Evolutionary conservation across 192 early-diverging fungal species (phyloP), one percentile per base, ranked within the genome.

Genomic region (Ambispora gerdemannii): DNA sequence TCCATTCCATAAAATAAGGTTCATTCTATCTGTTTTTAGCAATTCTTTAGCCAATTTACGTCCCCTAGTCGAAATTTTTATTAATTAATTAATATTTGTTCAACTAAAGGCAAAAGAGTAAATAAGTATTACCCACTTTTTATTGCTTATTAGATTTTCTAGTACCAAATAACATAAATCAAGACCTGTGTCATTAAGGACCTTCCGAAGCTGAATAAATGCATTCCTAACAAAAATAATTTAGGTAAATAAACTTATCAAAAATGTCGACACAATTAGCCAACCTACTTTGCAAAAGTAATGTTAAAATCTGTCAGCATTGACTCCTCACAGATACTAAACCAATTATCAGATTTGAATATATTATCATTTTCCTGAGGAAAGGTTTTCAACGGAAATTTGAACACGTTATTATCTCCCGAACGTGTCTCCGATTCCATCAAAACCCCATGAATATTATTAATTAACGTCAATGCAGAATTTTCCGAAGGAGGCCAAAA

Each of bases 1-100:
- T 2, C 76, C 81, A 67, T 87, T 87, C 85, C 81, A 84, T 34
- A 87, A 64, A 3, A 74, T 49, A 0, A 87, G 71, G 73, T 80
- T 78, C 60, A 75, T 77, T 13, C 74, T 58, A 10, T 82, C 74
- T 13, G 51, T 52, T 32, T 81, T 82, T 7, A 82, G 43, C 25
- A 82, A 64, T 1, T 70, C 75, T 59, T 83, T 82, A n/a, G 82
- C 81, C 51, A 80, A 43, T 50, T 77, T 81, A 13, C 80, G 75
- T 10, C 76, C 76, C 32, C 82, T 84, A 59, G 34, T 73, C 31
- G 49, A 58, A 60, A 20, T 25, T 50, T 15, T 50, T 49, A n/a
- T 1, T n/a, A 20, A 36, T 38, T 25, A 35, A 43, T 15, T 4
- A 50, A 43, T 28, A 0, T 43, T 15, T n/a, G 27, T 64, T 33